phyloP scores from a whole-genome alignment of 2,329 filamentous ascomycete genomes.

The Calycina marina region DNA sequence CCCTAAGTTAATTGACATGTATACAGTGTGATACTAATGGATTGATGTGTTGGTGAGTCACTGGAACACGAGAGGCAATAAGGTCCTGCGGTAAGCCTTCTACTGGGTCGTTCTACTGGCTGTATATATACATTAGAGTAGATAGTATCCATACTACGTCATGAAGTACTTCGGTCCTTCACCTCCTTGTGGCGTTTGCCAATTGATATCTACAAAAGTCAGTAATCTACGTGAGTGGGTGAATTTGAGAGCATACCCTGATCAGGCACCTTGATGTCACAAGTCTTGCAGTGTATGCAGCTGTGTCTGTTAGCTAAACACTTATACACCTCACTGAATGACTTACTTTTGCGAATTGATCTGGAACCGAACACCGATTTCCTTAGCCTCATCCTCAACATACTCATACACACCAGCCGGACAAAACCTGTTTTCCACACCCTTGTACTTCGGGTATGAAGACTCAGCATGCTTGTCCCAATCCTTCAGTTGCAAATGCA shows the following conservation, averaged over 20 bases:
- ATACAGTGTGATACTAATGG: no score
- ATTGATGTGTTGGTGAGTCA: no score
- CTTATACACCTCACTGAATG: not conserved
- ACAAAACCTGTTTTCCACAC: slow-evolving; percentile 91
- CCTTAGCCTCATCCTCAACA: slow-evolving; percentile 78
- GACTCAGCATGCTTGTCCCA: slow-evolving; percentile 80
- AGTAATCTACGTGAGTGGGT: not conserved
- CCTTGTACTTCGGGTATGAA: slow-evolving; percentile 79
- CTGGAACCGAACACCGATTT: slow-evolving; percentile 84
- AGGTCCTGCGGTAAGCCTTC: no score
- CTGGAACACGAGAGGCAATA: no score
- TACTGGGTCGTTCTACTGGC: no score
- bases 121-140: no score
- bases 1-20: no score
- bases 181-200: slow-evolving; percentile 39
- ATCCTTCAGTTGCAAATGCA: slow-evolving; percentile 87
- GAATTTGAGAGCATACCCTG: slow-evolving; percentile 31
- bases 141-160: no score
- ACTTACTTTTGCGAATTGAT: slow-evolving; percentile 96
- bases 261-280: slow-evolving; percentile 92
- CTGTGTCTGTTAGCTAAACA: slow-evolving; percentile 29
- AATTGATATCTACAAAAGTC: slow-evolving; percentile 45
- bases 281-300: slow-evolving; percentile 99
- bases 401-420: slow-evolving; percentile 98
- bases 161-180: slow-evolving; percentile 62